Percentiles rank a stretch among this genome's conserved stretches.
phyloP scores from a whole-genome alignment of 1,139 yeast species.

The Suhomyces atakaporum region DNA sequence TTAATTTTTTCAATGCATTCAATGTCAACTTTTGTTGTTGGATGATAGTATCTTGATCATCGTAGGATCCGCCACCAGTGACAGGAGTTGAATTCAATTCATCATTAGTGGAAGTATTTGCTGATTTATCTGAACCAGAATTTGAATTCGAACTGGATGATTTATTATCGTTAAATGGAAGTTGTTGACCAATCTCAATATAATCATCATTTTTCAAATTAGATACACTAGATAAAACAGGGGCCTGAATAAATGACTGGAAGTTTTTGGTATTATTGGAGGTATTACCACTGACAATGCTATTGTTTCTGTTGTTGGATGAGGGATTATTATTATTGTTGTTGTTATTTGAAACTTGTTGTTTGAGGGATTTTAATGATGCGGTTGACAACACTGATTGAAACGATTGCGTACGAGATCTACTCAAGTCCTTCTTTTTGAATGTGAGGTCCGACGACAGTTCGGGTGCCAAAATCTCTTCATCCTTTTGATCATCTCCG shows the following conservation, averaged over 20 bases:
- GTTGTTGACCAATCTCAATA: conserved; percentile 44
- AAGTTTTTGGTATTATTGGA: conserved; percentile 33
- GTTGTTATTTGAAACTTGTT: conserved; percentile 21
- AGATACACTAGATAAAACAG: conserved; percentile 44
- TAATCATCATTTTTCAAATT: conserved; percentile 36
- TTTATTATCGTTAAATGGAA: conserved; percentile 38
- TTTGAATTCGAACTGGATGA: conserved; percentile 9
- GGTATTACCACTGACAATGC: conserved; percentile 21
- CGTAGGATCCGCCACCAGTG: conserved; percentile 13
- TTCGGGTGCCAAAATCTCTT: conserved; percentile 8
- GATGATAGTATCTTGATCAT: conserved; percentile 38
- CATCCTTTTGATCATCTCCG: conserved; percentile 8
- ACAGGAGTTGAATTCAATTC: conserved; percentile 6
- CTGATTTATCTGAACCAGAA: conserved; percentile 10
- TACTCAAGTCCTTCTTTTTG: conserved; percentile 54
- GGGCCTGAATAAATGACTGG: conserved; percentile 52
- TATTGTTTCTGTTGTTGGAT: conserved; percentile 24
- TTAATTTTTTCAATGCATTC: conserved; percentile 48
- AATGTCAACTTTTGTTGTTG: conserved; percentile 48
- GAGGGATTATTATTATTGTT: conserved; percentile 13
- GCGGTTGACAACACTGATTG: conserved; percentile 67
- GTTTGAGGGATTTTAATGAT: conserved; percentile 51
- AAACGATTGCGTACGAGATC: conserved; percentile 58
- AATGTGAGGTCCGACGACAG: conserved; percentile 38
- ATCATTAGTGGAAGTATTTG: conserved; percentile 6